phyloP scores from a whole-genome alignment of 2,329 filamentous ascomycete genomes.

The Aspergillus persii region DNA sequence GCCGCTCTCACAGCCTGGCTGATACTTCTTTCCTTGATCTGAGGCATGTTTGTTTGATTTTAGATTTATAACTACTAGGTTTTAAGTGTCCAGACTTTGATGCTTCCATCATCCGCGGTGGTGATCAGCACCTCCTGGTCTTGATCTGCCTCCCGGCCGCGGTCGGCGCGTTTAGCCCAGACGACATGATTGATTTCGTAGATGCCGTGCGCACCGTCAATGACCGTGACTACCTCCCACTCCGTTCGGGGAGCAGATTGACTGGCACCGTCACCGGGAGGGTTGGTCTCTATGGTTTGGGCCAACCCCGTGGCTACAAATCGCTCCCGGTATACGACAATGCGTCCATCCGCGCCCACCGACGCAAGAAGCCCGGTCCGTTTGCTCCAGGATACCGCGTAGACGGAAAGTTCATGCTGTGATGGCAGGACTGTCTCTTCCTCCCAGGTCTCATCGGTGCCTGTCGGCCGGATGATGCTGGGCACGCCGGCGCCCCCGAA shows the following conservation, averaged over 20 bases:
- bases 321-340: constrained; percentile 74
- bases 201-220: constrained; percentile 77
- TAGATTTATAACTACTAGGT: constrained; percentile 8
- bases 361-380: constrained; percentile 77
- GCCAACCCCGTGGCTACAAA: constrained; percentile 28
- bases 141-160: constrained; percentile 48
- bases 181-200: constrained; percentile 92
- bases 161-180: constrained; percentile 80
- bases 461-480: constrained; percentile 77
- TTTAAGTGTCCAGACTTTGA: constrained; percentile 73
- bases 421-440: constrained; percentile 73
- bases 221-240: constrained; percentile 70
- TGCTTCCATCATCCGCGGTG: constrained; percentile 86
- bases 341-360: constrained; percentile 78
- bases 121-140: constrained; percentile 82
- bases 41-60: neutral
- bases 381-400: constrained; percentile 80
- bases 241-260: constrained; percentile 41
- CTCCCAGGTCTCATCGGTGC: constrained; percentile 77
- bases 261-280: constrained; percentile 21
- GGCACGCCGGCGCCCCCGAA: constrained; percentile 58
- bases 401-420: constrained; percentile 76
- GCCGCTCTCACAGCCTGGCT: no score
- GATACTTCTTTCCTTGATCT: neutral
- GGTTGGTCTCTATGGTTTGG: constrained; percentile 27